These are phyloP conservation scores for Coemansia guatemalensis DNA, from an alignment of 192 early-diverging fungal species.

Conservation along the genomic window DNA sequence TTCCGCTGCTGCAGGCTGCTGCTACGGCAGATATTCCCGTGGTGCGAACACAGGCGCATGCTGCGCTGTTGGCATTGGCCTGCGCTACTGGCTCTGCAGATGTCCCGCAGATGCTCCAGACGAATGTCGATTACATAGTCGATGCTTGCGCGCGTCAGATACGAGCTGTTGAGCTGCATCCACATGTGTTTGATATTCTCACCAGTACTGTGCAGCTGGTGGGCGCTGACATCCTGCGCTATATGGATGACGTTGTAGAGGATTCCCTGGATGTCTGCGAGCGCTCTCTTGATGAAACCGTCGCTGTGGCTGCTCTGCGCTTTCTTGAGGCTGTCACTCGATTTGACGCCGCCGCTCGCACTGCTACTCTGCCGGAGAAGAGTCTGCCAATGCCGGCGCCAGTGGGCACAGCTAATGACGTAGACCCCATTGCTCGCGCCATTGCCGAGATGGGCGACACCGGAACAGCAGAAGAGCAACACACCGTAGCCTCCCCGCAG, in stretches of 20 bases:
- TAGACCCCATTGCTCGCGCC: constrained; percentile 25
- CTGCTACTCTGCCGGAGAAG: not conserved
- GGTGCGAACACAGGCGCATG: constrained; percentile 22
- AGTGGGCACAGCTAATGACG: not conserved
- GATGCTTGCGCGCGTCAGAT: constrained; percentile 42
- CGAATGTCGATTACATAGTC: constrained; percentile 48
- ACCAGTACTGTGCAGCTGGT: constrained; percentile 27
- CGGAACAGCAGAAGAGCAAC: not conserved
- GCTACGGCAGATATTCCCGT: constrained; percentile 6
- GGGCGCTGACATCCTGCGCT: constrained; percentile 30
- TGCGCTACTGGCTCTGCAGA: constrained; percentile 2
- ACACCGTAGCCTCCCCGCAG: not conserved
- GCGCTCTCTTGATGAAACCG: constrained; percentile 5
- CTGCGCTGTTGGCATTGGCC: constrained; percentile 18
- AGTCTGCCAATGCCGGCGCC: not conserved
- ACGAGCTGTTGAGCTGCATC: constrained; percentile 32
- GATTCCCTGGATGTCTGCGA: constrained; percentile 50
- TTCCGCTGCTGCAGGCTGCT: constrained; percentile 37
- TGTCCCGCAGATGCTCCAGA: constrained; percentile 26
- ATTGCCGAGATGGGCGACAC: constrained; percentile 26
- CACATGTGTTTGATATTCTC: constrained; percentile 29
- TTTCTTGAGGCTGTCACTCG: constrained; percentile 38
- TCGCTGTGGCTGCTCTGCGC: constrained; percentile 18
- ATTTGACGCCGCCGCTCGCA: constrained; percentile 6
- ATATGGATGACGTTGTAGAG: constrained; percentile 47